Base-by-base conservation (phyloP, 305 asterid species). In the Ajuga reptans region DNA sequence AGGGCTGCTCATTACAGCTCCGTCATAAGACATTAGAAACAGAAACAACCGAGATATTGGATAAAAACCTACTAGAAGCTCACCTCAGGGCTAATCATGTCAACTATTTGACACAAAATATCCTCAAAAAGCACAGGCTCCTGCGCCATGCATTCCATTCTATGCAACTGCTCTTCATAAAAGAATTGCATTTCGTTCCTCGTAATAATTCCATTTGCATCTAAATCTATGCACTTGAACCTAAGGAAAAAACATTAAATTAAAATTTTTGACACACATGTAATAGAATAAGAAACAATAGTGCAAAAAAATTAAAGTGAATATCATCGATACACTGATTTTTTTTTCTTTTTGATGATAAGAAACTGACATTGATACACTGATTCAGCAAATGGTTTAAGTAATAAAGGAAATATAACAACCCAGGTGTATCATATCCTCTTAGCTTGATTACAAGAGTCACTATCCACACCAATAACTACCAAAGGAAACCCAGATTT, bases 131-230 rank as follows among this genome's bases (percentile, higher is more conserved):
- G 98, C 49, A 94, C 97, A 79, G 98, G 99, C 82, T 94, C 99
- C 75, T 94, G 99, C 75, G 97, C 96, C 97, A 94, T 94, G 85
- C 99, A 94, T 79, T 94, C 99, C 99, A 94, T 94, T 77, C 99
- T 84, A 77, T 94, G 99, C 86, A 94, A 68, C 82, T 94, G 99
- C 82, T 94, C 99, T 86, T 94, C 99, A 42, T 94, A 94, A 87
- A 89, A 94, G 79, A 94, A 94, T 79, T 94, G 99, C 87, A 94
- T 85, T 76, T 94, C 99, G 52, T 89, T 94, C 78, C 95, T 88
- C 0, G 99, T 91, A 69, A 94, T 80, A 64, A 87, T 72, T 66
- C 97, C 98, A 79, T 94, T 94, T 58, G 96, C 98, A 78, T 94
- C 99, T 84, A 94, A 84, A 84, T 94, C 99, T 68, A 91, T 85